Evolutionary conservation across 2,329 filamentous ascomycete species (phyloP).

Genomic region (Botryosphaeria dothidea): DNA sequence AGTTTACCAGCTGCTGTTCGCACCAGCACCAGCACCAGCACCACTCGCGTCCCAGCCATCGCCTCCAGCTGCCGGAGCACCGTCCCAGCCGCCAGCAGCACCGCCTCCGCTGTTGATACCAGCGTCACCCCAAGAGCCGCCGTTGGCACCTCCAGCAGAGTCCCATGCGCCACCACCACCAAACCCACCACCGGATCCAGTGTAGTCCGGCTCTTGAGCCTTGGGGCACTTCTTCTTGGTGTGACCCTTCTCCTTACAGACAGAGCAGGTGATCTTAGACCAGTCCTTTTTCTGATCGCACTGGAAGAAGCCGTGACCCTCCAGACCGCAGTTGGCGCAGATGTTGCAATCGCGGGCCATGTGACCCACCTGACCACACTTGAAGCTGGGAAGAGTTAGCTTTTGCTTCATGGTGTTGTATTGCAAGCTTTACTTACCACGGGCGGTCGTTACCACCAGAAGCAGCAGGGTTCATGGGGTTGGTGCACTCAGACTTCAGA

Average conservation of each 20-base stretch:
- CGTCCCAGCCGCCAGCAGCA: neutral
- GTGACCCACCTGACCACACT: slow-evolving; percentile 32
- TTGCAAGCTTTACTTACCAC: neutral
- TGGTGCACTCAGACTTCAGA: slow-evolving; percentile 29
- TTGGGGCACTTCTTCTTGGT: slow-evolving; percentile 11
- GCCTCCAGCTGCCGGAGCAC: neutral
- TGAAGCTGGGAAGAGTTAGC: slow-evolving; percentile 14
- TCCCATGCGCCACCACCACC: neutral
- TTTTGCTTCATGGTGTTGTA: no score
- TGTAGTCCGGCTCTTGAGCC: neutral
- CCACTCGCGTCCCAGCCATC: neutral
- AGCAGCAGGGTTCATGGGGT: slow-evolving; percentile 27
- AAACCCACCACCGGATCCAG: neutral
- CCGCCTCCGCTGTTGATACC: neutral
- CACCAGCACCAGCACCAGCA: neutral
- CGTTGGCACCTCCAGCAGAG: neutral
- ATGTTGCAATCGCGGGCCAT: slow-evolving; percentile 31
- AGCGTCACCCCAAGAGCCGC: neutral
- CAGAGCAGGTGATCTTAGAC: slow-evolving; percentile 60
- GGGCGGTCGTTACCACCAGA: neutral
- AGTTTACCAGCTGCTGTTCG: no score
- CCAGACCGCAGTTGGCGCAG: slow-evolving; percentile 64
- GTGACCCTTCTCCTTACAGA: slow-evolving; percentile 48
- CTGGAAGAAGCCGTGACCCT: slow-evolving; percentile 59
- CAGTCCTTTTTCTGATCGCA: slow-evolving; percentile 54